phyloP scores from a whole-genome alignment of 768 basidiomycete species.

The Gelatoporia subvermispora region DNA sequence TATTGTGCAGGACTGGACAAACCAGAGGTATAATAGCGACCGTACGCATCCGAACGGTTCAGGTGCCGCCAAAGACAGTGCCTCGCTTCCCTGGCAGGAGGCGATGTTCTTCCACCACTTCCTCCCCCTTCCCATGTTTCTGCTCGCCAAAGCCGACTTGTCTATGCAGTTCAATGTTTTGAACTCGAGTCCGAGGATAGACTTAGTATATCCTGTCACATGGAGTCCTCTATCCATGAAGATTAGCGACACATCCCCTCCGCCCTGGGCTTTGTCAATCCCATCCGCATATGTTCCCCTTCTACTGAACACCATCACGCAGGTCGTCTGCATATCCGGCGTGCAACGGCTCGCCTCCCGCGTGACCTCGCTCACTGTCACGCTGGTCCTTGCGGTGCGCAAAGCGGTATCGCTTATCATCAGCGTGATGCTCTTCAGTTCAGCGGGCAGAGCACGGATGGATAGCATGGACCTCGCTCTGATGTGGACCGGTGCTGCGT shows the following conservation, averaged over 20 bases:
- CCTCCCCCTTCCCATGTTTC: slow-evolving; percentile 74
- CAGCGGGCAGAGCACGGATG: slow-evolving; percentile 14
- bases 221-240: neutral
- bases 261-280: slow-evolving; percentile 31
- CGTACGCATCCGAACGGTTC: neutral
- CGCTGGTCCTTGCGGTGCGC: slow-evolving; percentile 73
- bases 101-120: slow-evolving; percentile 90
- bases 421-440: slow-evolving; percentile 51
- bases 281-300: slow-evolving; percentile 64
- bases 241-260: slow-evolving; percentile 15
- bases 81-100: slow-evolving; percentile 65
- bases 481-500: slow-evolving; percentile 66
- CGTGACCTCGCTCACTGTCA: slow-evolving; percentile 71
- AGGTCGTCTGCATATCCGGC: slow-evolving; percentile 80
- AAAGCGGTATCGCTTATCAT: slow-evolving; percentile 76
- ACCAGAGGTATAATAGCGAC: slow-evolving; percentile 34
- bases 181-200: slow-evolving; percentile 33
- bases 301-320: slow-evolving; percentile 73
- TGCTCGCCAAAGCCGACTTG: slow-evolving; percentile 53
- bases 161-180: slow-evolving; percentile 39
- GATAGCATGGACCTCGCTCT: slow-evolving; percentile 29
- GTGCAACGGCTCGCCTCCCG: slow-evolving; percentile 82
- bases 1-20: slow-evolving; percentile 80
- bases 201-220: slow-evolving; percentile 10
- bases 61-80: slow-evolving; percentile 2